phyloP scores from a whole-genome alignment of 805 yeast species.

The Candida chauliodis region DNA sequence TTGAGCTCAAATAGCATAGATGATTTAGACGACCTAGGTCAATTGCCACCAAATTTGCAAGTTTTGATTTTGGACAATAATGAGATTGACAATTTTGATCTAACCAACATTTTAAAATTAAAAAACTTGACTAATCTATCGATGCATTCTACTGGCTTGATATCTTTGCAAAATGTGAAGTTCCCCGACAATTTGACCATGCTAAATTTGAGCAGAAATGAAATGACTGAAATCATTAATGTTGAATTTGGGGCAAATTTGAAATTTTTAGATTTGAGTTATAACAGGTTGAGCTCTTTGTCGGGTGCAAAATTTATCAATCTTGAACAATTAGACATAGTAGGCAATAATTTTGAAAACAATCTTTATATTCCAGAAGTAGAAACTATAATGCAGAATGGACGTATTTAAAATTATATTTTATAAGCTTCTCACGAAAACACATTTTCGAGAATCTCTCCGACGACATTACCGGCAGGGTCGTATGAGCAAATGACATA shows the following conservation, averaged over 20 bases:
- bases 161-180: slow-evolving; percentile 12
- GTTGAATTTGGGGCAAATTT: slow-evolving; percentile 13
- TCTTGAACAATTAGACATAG: background rate
- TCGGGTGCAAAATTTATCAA: background rate
- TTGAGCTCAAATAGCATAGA: slow-evolving; percentile 17
- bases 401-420: too few relatives aligned
- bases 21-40: slow-evolving; percentile 22
- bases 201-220: slow-evolving; percentile 15
- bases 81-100: slow-evolving; percentile 17
- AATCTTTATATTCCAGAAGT: slow-evolving; percentile 1
- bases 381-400: slow-evolving; percentile 1
- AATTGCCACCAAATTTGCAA: slow-evolving; percentile 14
- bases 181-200: slow-evolving; percentile 16
- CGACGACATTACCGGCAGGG: slow-evolving; percentile 68
- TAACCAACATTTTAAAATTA: slow-evolving; percentile 15
- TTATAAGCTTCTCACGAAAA: too few relatives aligned
- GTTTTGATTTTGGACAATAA: slow-evolving; percentile 18
- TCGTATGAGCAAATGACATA: slow-evolving; percentile 74
- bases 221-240: slow-evolving; percentile 13
- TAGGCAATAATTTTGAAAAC: background rate
- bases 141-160: slow-evolving; percentile 19
- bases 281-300: background rate
- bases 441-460: slow-evolving; percentile 27
- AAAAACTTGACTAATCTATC: slow-evolving; percentile 15
- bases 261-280: background rate